Base-by-base conservation (phyloP, 129 eudicot species). In the Tagetes erecta region DNA sequence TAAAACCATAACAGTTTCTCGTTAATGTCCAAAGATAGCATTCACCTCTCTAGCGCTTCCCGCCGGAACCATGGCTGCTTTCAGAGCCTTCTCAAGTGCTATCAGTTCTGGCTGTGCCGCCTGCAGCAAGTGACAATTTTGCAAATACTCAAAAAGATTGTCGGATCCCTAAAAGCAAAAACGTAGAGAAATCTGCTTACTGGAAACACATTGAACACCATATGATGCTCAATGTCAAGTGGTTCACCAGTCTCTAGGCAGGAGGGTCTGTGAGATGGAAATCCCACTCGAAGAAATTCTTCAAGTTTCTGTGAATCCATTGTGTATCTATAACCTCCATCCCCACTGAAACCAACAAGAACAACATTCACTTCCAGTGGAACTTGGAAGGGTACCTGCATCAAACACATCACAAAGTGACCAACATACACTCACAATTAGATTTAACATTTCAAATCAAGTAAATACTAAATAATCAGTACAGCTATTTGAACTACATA, bases 321-420 rank as follows among this genome's bases (percentile, higher is more conserved):
- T 30, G 87, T 65, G 75, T 90, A 91, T 69, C 99, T 84, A 56
- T 88, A 95, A 74, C 97, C 99, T 67, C 99, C 99, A 80, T 95
- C 97, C 64, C 94, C 96, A 78, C 80, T 95, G 71, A 95, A 95
- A 75, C 99, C 99, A 83, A 95, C 77, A 33, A 95, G 86, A 49
- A 95, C 97, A 5, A 95, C 76, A 69, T 95, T 95, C 47, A 95
- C 97, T 84, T 91, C 99, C 80, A 95, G 99, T 34, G 99, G 99
- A 53, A 95, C 99, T 88, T 95, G 97, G 70, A 95, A 95, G 20
- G 99, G 99, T 65, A 95, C 99, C 99, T 95, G 90, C 80, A 86
- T 64, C 20, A 67, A 55, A 40, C 34, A 55, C 45, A 49, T 8
- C 63, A 34, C 67, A 72, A 67, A 52, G 44, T 60, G n/a, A 35